Evolutionary conservation across 139 green algal genomes (phyloP).

Genomic region (Tetradesmus obliquus): DNA sequence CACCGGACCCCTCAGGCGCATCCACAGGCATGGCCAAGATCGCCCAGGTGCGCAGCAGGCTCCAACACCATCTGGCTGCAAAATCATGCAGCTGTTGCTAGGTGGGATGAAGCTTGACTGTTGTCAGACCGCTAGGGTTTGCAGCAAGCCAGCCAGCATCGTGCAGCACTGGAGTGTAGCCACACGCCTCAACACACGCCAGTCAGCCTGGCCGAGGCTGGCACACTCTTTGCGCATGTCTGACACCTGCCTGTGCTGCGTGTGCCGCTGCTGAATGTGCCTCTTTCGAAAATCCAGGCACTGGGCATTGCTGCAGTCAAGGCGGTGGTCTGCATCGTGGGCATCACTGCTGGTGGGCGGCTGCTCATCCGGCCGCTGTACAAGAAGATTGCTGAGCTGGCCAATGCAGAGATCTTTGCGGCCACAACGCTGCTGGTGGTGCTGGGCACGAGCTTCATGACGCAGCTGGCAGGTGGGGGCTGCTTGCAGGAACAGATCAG

Average conservation of each 20-base stretch:
- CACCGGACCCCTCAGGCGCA: constrained; percentile 70
- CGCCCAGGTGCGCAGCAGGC: constrained; percentile 48
- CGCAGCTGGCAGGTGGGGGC: constrained; percentile 74
- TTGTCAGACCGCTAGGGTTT: too few relatives aligned
- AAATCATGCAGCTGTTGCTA: background rate
- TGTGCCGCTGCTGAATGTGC: too few relatives aligned
- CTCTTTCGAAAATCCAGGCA: constrained; percentile 53
- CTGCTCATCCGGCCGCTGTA: constrained; percentile 84
- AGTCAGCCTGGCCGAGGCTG: too few relatives aligned
- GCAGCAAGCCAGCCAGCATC: too few relatives aligned
- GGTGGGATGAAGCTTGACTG: too few relatives aligned
- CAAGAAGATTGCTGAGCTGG: constrained; percentile 82
- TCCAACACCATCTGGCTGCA: background rate
- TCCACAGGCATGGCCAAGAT: constrained; percentile 79
- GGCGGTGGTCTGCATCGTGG: constrained; percentile 85
- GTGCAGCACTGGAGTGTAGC: too few relatives aligned
- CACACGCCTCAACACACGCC: too few relatives aligned
- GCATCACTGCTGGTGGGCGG: constrained; percentile 72
- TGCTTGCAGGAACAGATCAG: background rate
- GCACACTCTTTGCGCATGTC: too few relatives aligned
- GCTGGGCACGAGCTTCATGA: constrained; percentile 72
- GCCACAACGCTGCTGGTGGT: constrained; percentile 86
- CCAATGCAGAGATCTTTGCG: constrained; percentile 97
- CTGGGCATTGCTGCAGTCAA: constrained; percentile 94
- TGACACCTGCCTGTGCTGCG: too few relatives aligned